A percentile compares a stretch with the other conserved stretches of the same genome.
Evolutionary conservation across 2,329 filamentous ascomycete genomes (phyloP).

Genomic region (Paraconiothyrium brasiliense): DNA sequence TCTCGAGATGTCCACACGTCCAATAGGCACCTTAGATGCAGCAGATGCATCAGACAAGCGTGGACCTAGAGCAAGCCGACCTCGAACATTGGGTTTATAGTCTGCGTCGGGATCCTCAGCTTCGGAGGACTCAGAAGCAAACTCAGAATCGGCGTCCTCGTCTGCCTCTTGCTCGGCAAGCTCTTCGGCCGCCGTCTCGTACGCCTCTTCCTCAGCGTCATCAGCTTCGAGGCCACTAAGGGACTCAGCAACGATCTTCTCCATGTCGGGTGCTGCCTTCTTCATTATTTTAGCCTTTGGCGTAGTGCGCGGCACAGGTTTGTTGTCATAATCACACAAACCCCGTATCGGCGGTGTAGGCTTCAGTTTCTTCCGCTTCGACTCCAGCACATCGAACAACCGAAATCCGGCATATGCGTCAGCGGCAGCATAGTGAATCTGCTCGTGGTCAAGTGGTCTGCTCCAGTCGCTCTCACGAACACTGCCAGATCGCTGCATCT

Average conservation of each 20-base stretch:
- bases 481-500: conserved; percentile 20
- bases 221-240: conserved; percentile 14
- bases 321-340: conserved; percentile 70
- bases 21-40: conserved; percentile 20
- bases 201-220: conserved; percentile 41
- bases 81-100: conserved; percentile 15
- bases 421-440: conserved; percentile 78
- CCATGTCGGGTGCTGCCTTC: conserved; percentile 23
- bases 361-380: conserved; percentile 70
- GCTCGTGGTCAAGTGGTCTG: conserved; percentile 65
- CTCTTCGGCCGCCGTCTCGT: conserved; percentile 48
- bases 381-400: conserved; percentile 76
- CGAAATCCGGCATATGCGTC: conserved; percentile 87
- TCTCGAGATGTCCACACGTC: conserved; percentile 30
- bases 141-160: conserved; percentile 24
- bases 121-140: conserved; percentile 13
- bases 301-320: conserved; percentile 21
- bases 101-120: conserved; percentile 22
- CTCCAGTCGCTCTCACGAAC: conserved; percentile 83
- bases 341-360: conserved; percentile 77
- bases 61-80: not conserved
- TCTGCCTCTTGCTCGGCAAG: conserved; percentile 33
- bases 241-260: conserved; percentile 20
- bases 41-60: not conserved
- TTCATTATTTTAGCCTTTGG: conserved; percentile 9